These are phyloP conservation scores for Tetramitus jugosus DNA, from an alignment of 208 protist genomes.

Conservation along the genomic window DNA sequence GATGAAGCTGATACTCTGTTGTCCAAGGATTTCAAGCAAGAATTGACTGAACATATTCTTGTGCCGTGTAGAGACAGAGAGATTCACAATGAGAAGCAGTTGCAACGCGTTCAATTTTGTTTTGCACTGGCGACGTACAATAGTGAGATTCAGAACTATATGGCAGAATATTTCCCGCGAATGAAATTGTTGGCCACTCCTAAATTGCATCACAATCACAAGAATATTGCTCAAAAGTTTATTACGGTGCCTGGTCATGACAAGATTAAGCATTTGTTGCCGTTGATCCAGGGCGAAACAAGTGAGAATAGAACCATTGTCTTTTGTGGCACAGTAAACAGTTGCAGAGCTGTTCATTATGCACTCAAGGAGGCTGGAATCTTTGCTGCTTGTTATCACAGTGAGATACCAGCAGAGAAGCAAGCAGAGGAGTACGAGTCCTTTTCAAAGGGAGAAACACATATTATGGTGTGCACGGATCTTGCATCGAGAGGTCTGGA, in stretches of 20 bases:
- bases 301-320: not conserved
- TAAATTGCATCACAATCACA: not conserved
- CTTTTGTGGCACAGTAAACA: not conserved
- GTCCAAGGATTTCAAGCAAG: not conserved
- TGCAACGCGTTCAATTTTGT: conserved; percentile 2
- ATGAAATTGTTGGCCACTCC: not conserved
- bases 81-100: not conserved
- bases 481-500: conserved; percentile 23
- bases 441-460: not conserved
- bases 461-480: conserved; percentile 14
- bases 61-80: not conserved
- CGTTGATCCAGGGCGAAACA: not conserved
- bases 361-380: not conserved
- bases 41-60: not conserved
- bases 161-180: not conserved
- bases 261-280: not conserved
- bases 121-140: conserved; percentile 4
- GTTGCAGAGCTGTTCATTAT: conserved; percentile 9
- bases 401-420: not conserved
- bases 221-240: not conserved
- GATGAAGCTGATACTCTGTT: conserved; percentile 61
- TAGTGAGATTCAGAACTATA: not conserved
- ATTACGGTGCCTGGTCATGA: not conserved
- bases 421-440: not conserved
- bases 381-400: not conserved